Conservation (phyloP, 768 basidiomycete genomes). For the Kwoniella dejecticola region DNA sequence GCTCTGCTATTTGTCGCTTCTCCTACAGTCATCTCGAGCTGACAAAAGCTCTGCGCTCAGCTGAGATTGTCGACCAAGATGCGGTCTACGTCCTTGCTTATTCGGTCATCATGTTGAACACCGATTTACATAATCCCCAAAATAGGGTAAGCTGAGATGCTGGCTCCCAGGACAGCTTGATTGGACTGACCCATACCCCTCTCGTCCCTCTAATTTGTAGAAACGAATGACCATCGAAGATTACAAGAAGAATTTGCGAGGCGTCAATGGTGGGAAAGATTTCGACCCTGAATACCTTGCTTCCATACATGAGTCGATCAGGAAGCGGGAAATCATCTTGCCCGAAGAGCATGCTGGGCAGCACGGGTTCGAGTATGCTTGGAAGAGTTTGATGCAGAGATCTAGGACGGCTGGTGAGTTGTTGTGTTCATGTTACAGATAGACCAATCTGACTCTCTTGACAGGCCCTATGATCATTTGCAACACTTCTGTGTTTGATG, state of each 20-base stretch:
- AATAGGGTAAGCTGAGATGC: conserved; percentile 64
- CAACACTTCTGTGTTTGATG: conserved; percentile 78
- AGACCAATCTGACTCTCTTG: not conserved
- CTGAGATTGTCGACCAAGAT: conserved; percentile 85
- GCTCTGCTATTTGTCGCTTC: conserved; percentile 23
- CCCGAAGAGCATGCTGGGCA: conserved; percentile 97
- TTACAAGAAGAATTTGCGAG: conserved; percentile 85
- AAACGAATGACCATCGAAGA: conserved; percentile 97
- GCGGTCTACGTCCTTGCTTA: conserved; percentile 91
- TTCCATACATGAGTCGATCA: conserved; percentile 89
- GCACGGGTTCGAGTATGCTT: conserved; percentile 96
- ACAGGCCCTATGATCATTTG: conserved; percentile 71
- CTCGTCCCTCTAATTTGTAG: too few species aligned
- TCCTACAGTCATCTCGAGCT: too few species aligned
- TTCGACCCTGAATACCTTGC: conserved; percentile 84
- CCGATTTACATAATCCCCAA: conserved; percentile 94
- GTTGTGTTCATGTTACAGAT: not conserved
- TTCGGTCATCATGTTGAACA: conserved; percentile 97
- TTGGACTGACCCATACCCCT: not conserved
- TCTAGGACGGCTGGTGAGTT: conserved; percentile 73
- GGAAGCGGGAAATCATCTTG: conserved; percentile 91
- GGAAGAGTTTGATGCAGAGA: conserved; percentile 89
- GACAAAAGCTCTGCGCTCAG: conserved; percentile 57
- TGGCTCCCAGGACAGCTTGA: too few species aligned
- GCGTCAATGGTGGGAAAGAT: conserved; percentile 81